phyloP scores from a whole-genome alignment of 371 early-diverging fungal genomes.

The Mucor velutinosus region DNA sequence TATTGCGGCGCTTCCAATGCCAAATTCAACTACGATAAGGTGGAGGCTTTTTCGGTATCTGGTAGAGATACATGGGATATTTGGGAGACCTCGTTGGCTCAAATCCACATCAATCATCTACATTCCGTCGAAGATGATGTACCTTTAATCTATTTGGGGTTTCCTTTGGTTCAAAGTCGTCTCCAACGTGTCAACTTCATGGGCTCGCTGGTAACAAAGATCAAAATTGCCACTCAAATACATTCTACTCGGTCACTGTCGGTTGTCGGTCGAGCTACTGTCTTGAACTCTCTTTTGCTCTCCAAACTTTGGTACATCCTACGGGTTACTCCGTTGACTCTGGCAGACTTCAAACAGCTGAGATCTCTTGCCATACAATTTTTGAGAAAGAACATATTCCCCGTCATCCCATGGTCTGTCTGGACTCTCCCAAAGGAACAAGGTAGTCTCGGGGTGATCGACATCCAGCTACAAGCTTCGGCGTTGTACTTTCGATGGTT shows the following conservation, averaged over 20 bases:
- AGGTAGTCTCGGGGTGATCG: no score
- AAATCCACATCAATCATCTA: background rate
- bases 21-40: conserved; percentile 11
- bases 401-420: no score
- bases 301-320: no score
- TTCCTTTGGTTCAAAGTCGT: background rate
- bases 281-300: no score
- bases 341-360: no score
- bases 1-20: conserved; percentile 14
- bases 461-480: no score
- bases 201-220: background rate
- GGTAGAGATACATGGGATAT: background rate
- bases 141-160: background rate
- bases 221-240: background rate
- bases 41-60: background rate
- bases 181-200: background rate
- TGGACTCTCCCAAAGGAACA: no score
- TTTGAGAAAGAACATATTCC: no score
- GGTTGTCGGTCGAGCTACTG: no score
- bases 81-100: background rate
- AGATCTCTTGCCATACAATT: no score
- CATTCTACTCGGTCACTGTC: background rate
- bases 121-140: background rate
- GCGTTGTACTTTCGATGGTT: no score
- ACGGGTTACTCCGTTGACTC: no score